Evolutionary conservation across 192 early-diverging fungal species (phyloP).

Genomic region (Backusella westeae): DNA sequence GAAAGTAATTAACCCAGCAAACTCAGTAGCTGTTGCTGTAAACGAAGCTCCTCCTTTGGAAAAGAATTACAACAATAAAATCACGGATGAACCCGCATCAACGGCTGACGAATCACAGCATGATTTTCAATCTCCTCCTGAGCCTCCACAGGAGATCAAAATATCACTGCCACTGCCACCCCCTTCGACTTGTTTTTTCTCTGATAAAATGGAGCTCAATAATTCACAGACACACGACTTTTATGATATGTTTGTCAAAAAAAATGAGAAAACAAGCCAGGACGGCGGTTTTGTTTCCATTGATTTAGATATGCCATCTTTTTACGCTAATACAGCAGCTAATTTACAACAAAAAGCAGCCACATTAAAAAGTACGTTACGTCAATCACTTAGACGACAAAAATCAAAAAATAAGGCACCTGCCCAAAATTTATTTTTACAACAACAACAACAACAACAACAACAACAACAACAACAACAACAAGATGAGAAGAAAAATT

Average conservation of each 20-base stretch:
- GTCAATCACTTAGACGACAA: constrained; percentile 17
- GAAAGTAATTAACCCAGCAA: neutral
- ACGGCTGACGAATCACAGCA: neutral
- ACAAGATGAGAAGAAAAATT: neutral
- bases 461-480: neutral
- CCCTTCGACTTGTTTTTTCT: constrained; percentile 27
- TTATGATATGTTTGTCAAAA: constrained; percentile 14
- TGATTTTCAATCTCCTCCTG: constrained; percentile 2
- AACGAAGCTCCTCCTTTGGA: neutral
- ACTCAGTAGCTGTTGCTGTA: neutral
- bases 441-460: neutral
- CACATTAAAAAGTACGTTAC: constrained; percentile 16
- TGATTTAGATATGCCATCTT: constrained; percentile 3
- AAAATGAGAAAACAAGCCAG: neutral
- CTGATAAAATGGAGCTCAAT: constrained; percentile 27
- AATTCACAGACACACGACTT: constrained; percentile 12
- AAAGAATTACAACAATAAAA: neutral
- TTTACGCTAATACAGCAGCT: constrained; percentile 5
- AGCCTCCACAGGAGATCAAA: constrained; percentile 12
- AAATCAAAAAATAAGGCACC: constrained; percentile 1
- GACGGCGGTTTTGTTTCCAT: constrained; percentile 1
- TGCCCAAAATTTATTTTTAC: constrained; percentile 9
- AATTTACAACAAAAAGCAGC: constrained; percentile 23
- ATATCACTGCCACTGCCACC: constrained; percentile 26
- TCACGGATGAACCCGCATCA: constrained; percentile 12